These are phyloP conservation scores for Trichosporon coremiiforme DNA, from an alignment of 1,284 basidiomycete genomes.

Conservation along the genomic window DNA sequence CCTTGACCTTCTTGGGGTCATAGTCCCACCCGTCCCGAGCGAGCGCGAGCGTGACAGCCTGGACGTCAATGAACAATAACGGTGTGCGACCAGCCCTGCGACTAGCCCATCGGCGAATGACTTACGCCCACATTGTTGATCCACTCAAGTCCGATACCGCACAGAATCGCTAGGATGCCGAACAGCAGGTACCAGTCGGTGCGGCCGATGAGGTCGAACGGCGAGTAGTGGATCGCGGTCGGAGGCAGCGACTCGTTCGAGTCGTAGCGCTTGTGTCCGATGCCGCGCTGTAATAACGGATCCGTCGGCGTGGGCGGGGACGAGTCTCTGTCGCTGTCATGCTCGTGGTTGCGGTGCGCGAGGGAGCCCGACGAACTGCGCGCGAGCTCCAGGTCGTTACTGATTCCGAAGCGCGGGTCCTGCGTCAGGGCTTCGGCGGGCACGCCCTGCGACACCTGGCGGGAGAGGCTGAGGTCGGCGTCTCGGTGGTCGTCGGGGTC, in stretches of 20 bases:
- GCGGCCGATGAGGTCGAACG: conserved; percentile 45
- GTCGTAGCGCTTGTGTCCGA: conserved; percentile 27
- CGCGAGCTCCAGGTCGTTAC: neutral
- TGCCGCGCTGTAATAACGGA: conserved; percentile 18
- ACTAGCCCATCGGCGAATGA: neutral
- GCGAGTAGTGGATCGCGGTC: conserved; percentile 35
- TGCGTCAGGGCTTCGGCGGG: neutral
- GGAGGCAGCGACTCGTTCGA: conserved; percentile 38
- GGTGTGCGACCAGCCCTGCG: neutral
- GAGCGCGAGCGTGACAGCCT: conserved; percentile 80
- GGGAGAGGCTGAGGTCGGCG: conserved; percentile 24
- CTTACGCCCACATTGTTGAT: conserved; percentile 84
- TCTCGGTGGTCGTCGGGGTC: conserved; percentile 33
- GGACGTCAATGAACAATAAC: conserved; percentile 16
- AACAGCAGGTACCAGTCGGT: conserved; percentile 77
- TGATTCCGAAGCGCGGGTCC: neutral
- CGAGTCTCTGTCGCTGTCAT: conserved; percentile 14
- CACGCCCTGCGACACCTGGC: conserved; percentile 23
- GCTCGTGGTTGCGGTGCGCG: conserved; percentile 55
- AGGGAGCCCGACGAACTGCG: neutral
- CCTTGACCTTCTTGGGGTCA: conserved; percentile 67
- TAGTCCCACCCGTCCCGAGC: conserved; percentile 68
- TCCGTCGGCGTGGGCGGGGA: conserved; percentile 10
- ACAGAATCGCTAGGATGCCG: conserved; percentile 68
- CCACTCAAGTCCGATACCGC: conserved; percentile 86